Percentiles rank a stretch among this genome's conserved stretches.
These are phyloP conservation scores for Gnetum montanum DNA, from an alignment of 75 land plant species.

Conservation along the genomic window DNA sequence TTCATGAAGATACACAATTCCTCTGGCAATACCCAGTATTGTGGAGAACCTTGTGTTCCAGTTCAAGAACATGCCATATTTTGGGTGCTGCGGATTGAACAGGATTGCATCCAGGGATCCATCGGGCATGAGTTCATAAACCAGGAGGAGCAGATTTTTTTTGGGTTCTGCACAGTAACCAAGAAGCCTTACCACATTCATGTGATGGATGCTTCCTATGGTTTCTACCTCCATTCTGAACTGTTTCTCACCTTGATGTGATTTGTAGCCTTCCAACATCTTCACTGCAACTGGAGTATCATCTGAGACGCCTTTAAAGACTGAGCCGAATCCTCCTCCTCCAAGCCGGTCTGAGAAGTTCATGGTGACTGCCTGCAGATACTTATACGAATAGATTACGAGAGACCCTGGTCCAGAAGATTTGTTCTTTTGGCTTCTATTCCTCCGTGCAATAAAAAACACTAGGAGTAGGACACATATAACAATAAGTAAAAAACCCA, in stretches of 20 bases:
- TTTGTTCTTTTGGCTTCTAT: slow-evolving; percentile 1
- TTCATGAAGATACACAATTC: slow-evolving; percentile 11
- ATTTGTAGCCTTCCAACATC: slow-evolving; percentile 13
- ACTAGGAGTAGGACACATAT: no score
- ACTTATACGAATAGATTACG: slow-evolving; percentile 8
- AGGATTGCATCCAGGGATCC: slow-evolving; percentile 60
- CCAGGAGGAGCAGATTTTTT: slow-evolving; percentile 9
- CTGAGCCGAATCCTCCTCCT: slow-evolving; percentile 17
- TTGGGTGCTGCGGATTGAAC: slow-evolving; percentile 9
- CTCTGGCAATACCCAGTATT: slow-evolving; percentile 6
- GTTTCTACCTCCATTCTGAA: slow-evolving; percentile 27
- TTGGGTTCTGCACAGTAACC: slow-evolving; percentile 26
- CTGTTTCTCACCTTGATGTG: slow-evolving; percentile 33
- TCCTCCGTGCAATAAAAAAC: neutral
- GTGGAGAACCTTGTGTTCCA: slow-evolving; percentile 7
- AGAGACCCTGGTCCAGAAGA: neutral
- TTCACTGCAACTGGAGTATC: slow-evolving; percentile 19
- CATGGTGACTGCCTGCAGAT: slow-evolving; percentile 17
- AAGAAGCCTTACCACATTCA: slow-evolving; percentile 23
- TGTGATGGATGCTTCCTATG: slow-evolving; percentile 29
- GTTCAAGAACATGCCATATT: neutral
- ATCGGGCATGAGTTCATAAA: slow-evolving; percentile 48
- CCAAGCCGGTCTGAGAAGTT: slow-evolving; percentile 20
- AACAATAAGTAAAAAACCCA: neutral
- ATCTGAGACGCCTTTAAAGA: slow-evolving; percentile 18